Evolutionary conservation across 441 rosid genomes (phyloP).

Genomic region (Brassica balearica): DNA sequence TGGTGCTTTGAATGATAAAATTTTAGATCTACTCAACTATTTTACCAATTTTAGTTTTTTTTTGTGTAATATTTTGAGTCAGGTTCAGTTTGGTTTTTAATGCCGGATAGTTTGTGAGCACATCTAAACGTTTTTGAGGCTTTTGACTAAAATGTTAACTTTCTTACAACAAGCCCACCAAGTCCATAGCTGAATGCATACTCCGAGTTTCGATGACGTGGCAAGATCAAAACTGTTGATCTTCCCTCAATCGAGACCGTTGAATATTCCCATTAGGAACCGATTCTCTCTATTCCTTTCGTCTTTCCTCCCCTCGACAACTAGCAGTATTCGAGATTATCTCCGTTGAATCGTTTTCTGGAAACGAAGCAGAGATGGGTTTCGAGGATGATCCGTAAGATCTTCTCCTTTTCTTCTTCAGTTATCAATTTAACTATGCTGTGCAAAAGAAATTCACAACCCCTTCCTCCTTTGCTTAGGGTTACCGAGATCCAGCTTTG

Average conservation of each 20-base stretch:
- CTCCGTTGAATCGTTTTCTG: slow-evolving; percentile 18
- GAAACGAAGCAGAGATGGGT: slow-evolving; percentile 39
- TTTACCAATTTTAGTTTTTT: too few relatives aligned
- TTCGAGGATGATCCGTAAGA: slow-evolving; percentile 49
- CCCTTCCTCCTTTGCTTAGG: slow-evolving; percentile 33
- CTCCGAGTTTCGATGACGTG: slow-evolving; percentile 29
- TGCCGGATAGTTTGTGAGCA: neutral
- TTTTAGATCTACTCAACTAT: too few relatives aligned
- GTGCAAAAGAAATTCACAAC: neutral
- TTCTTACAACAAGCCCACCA: neutral
- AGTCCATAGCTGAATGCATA: neutral
- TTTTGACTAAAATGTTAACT: slow-evolving; percentile 18
- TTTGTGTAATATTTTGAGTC: too few relatives aligned
- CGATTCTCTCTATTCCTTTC: slow-evolving; percentile 18
- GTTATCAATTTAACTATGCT: neutral
- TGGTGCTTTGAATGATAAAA: too few relatives aligned
- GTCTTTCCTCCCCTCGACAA: slow-evolving; percentile 1
- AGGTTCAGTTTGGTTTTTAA: too few relatives aligned
- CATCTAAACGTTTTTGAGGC: neutral
- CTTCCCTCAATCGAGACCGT: slow-evolving; percentile 31
- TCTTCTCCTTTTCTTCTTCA: slow-evolving; percentile 17
- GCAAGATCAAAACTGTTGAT: slow-evolving; percentile 26
- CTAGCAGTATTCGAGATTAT: slow-evolving; percentile 24
- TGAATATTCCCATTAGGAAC: slow-evolving; percentile 9
- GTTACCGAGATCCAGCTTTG: slow-evolving; percentile 28